These are phyloP conservation scores for Auriscalpium microsporum DNA, from an alignment of 768 basidiomycete species.

Conservation along the genomic window DNA sequence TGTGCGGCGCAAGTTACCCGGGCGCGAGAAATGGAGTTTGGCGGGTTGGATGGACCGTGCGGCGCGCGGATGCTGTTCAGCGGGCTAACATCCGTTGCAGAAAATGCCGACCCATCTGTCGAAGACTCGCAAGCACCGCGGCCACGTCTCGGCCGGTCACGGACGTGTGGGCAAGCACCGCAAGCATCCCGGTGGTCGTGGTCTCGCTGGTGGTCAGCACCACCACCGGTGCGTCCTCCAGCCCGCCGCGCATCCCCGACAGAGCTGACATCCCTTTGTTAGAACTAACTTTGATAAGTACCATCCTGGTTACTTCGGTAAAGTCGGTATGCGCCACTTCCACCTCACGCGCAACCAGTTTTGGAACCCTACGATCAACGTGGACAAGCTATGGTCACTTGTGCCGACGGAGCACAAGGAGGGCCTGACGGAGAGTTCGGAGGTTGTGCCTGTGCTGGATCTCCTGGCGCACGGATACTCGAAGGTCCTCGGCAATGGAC, in stretches of 20 bases:
- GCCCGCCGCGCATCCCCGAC: background rate
- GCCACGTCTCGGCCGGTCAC: conserved; percentile 98
- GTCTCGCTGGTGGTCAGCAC: conserved; percentile 99
- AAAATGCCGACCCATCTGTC: conserved; percentile 93
- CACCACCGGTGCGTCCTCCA: conserved; percentile 78
- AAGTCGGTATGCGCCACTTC: conserved; percentile 99
- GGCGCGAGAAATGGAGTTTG: background rate
- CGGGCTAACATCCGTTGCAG: conserved; percentile 23
- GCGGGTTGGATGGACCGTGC: conserved; percentile 44
- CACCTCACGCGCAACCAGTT: conserved; percentile 85
- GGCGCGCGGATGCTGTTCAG: conserved; percentile 12
- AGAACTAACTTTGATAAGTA: conserved; percentile 98
- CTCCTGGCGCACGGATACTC: conserved; percentile 76
- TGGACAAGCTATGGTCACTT: conserved; percentile 94
- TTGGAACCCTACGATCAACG: conserved; percentile 96
- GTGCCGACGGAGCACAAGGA: conserved; percentile 80
- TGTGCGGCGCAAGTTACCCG: background rate
- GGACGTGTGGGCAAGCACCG: conserved; percentile 99
- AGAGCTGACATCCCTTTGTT: background rate
- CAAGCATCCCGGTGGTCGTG: conserved; percentile 99
- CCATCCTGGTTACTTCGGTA: conserved; percentile 99
- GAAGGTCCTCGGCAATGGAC: conserved; percentile 93
- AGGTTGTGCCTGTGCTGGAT: conserved; percentile 94
- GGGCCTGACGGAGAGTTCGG: conserved; percentile 60
- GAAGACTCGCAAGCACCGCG: conserved; percentile 98